Conservation (phyloP, 2,329 filamentous ascomycete species). For the Bipolaris sorokiniana region DNA sequence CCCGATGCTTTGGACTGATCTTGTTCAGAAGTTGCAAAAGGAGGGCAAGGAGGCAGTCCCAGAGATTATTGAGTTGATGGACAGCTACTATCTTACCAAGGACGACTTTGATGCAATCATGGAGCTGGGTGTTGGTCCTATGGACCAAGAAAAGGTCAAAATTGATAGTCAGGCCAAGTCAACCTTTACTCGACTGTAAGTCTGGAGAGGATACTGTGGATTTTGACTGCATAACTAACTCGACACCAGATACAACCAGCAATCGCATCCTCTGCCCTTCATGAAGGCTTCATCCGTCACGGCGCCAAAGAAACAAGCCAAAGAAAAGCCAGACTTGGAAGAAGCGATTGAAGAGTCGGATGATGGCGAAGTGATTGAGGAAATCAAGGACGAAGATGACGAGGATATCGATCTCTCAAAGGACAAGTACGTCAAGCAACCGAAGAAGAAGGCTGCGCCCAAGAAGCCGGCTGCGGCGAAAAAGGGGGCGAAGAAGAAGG, state of each 20-base stretch:
- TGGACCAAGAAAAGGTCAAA: slow-evolving; percentile 75
- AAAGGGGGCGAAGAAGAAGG: slow-evolving; percentile 52
- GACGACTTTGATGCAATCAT: slow-evolving; percentile 94
- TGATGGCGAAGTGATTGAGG: slow-evolving; percentile 58
- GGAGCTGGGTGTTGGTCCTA: slow-evolving; percentile 86
- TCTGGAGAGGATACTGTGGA: slow-evolving; percentile 30
- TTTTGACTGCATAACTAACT: slow-evolving; percentile 13
- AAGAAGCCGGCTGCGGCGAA: slow-evolving; percentile 54
- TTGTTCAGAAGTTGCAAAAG: slow-evolving; percentile 73
- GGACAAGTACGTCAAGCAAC: slow-evolving; percentile 94
- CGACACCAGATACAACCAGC: slow-evolving; percentile 75
- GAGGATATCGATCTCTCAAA: slow-evolving; percentile 85
- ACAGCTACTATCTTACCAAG: slow-evolving; percentile 91
- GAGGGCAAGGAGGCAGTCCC: slow-evolving; percentile 83
- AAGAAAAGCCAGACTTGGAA: slow-evolving; percentile 89
- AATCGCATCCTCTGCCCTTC: slow-evolving; percentile 88
- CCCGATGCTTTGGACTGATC: slow-evolving; percentile 81
- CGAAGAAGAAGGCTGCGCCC: slow-evolving; percentile 72
- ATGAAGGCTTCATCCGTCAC: slow-evolving; percentile 86
- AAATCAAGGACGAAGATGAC: slow-evolving; percentile 67
- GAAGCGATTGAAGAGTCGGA: slow-evolving; percentile 95
- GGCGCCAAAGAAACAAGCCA: slow-evolving; percentile 72
- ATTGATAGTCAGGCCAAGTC: slow-evolving; percentile 87
- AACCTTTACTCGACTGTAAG: slow-evolving; percentile 85
- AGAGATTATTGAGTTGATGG: slow-evolving; percentile 92